phyloP scores from a whole-genome alignment of 2,329 filamentous ascomycete species.

The Graphium sp. region DNA sequence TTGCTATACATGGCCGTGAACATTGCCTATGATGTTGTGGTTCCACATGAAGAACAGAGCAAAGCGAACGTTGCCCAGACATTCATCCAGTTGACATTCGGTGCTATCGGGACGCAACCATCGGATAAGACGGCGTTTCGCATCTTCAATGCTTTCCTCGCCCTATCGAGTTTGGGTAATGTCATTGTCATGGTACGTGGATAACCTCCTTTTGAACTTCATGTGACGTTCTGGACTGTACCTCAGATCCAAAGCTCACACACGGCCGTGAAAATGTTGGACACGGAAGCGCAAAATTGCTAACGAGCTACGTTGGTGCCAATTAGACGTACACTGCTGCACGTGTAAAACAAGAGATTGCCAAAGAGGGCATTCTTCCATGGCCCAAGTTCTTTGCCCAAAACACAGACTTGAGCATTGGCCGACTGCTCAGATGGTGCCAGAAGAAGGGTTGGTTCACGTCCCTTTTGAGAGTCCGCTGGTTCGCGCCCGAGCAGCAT shows the following conservation, averaged over 20 bases:
- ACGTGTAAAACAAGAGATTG: conserved; percentile 42
- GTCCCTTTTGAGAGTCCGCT: conserved; percentile 10
- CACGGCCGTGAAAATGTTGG: neutral
- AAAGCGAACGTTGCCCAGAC: conserved; percentile 11
- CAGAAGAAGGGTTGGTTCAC: conserved; percentile 13
- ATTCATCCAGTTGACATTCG: conserved; percentile 17
- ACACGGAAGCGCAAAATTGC: neutral
- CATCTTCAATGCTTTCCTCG: conserved; percentile 30
- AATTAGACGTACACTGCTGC: conserved; percentile 30
- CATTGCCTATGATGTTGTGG: conserved; percentile 18
- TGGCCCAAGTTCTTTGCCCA: conserved; percentile 29
- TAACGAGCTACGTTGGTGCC: neutral
- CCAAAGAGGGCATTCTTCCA: conserved; percentile 38
- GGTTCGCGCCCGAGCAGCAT: conserved; percentile 17
- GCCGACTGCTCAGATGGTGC: conserved; percentile 14
- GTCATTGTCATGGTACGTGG: conserved; percentile 28
- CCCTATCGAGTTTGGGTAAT: conserved; percentile 36
- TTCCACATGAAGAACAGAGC: conserved; percentile 10
- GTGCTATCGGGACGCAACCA: conserved; percentile 11
- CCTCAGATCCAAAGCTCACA: too few relatives aligned
- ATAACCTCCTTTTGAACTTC: too few relatives aligned
- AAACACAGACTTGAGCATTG: conserved; percentile 16
- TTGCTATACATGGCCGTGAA: conserved; percentile 19
- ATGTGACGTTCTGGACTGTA: too few relatives aligned
- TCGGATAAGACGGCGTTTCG: conserved; percentile 11